Evolutionary conservation across 1,139 yeast genomes (phyloP).

Genomic region (Taphrina confusa): DNA sequence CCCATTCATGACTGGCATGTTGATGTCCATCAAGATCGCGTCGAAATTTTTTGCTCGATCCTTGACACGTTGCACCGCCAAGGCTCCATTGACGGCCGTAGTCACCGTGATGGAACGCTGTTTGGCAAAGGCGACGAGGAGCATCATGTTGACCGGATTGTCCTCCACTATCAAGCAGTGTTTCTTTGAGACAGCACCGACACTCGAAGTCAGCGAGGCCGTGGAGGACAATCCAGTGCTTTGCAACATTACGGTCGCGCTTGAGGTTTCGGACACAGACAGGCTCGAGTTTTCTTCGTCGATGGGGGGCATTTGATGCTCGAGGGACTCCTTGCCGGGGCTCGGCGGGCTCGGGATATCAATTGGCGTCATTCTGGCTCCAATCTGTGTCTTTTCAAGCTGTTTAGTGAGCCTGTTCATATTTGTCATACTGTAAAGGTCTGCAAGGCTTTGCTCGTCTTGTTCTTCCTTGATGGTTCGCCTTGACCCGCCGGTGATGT

Average conservation of each 20-base stretch:
- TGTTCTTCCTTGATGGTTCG: constrained; percentile 14
- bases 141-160: constrained; percentile 28
- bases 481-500: constrained; percentile 12
- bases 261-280: background rate
- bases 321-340: background rate
- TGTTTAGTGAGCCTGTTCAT: background rate
- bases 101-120: background rate
- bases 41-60: constrained; percentile 54
- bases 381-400: background rate
- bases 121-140: constrained; percentile 23
- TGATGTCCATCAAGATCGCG: constrained; percentile 88
- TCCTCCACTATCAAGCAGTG: constrained; percentile 28
- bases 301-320: background rate
- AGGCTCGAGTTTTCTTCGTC: background rate
- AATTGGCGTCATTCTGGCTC: background rate
- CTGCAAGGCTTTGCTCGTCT: constrained; percentile 11
- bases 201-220: no score
- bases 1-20: constrained; percentile 95
- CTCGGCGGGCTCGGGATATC: background rate
- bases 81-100: constrained; percentile 21
- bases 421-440: background rate
- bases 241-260: background rate
- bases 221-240: no score
- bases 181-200: no score
- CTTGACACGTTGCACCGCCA: constrained; percentile 9